A percentile compares a stretch with the other conserved stretches of the same genome.
These are phyloP conservation scores for Lophium mytilinum DNA, from an alignment of 495 filamentous ascomycete species.

Conservation along the genomic window DNA sequence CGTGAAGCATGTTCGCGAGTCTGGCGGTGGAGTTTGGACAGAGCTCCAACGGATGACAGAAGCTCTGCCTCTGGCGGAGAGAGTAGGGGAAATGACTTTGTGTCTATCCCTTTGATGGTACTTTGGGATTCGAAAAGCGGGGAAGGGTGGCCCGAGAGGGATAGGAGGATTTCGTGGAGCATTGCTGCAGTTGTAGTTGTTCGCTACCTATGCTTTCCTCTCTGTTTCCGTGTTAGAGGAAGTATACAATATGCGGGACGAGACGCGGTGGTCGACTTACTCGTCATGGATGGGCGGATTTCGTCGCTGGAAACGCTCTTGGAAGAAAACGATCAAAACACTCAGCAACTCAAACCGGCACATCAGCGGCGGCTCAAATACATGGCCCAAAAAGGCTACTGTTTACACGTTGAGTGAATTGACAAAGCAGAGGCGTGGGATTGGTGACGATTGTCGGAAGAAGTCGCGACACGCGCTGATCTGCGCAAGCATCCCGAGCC, in stretches of 20 bases:
- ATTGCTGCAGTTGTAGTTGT: constrained; percentile 39
- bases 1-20: constrained; percentile 53
- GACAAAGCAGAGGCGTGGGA: not conserved
- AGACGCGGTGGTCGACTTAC: not conserved
- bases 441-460: not conserved
- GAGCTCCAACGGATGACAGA: constrained; percentile 61
- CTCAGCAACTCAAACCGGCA: constrained; percentile 23
- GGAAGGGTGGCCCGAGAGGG: constrained; percentile 87
- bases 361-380: not conserved
- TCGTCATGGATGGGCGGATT: not conserved
- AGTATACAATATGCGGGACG: no score
- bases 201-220: not conserved
- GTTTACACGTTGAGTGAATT: no score
- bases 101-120: constrained; percentile 29
- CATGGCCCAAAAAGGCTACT: no score
- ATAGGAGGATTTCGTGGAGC: constrained; percentile 95
- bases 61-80: constrained; percentile 76
- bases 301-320: not conserved
- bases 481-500: not conserved
- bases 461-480: no score
- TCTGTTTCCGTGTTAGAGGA: not conserved
- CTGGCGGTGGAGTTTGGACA: constrained; percentile 67
- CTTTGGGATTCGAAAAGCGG: constrained; percentile 53
- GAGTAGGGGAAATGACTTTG: constrained; percentile 44
- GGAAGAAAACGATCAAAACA: constrained; percentile 10